Percentiles rank a stretch among this genome's conserved stretches.
phyloP scores from a whole-genome alignment of 139 green algal species.

The Monoraphidium neglectum region DNA sequence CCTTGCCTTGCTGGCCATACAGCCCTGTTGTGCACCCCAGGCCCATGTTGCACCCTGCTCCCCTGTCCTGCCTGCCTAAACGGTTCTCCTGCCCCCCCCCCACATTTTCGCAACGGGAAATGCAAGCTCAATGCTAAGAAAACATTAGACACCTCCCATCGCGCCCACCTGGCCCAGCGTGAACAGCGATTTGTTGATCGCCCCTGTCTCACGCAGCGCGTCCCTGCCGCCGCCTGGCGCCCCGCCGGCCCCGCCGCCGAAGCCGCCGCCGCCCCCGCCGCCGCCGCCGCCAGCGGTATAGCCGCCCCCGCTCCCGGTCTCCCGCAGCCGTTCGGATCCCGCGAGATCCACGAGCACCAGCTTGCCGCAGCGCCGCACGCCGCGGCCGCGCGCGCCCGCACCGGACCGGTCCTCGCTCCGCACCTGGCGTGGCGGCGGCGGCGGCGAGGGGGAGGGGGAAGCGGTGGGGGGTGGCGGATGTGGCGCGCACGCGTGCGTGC shows the following conservation, averaged over 20 bases:
- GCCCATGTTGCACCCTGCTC: too few species aligned
- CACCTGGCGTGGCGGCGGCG: too few species aligned
- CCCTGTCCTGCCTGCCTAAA: too few species aligned
- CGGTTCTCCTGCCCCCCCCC: too few species aligned
- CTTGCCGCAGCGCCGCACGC: slow-evolving; percentile 50
- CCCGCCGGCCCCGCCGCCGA: slow-evolving; percentile 49
- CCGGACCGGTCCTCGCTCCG: not conserved
- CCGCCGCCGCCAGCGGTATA: slow-evolving; percentile 14
- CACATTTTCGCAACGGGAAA: too few species aligned
- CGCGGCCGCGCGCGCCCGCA: not conserved
- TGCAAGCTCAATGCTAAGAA: too few species aligned
- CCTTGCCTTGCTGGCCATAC: too few species aligned
- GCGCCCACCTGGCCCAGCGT: slow-evolving; percentile 89
- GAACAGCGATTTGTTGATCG: slow-evolving; percentile 96
- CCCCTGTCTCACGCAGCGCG: slow-evolving; percentile 86
- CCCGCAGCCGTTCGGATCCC: slow-evolving; percentile 80
- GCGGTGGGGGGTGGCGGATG: too few species aligned
- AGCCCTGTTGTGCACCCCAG: too few species aligned
- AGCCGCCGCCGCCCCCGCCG: slow-evolving; percentile 60
- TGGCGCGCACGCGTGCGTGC: too few species aligned
- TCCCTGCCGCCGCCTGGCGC: not conserved
- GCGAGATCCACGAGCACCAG: slow-evolving; percentile 92
- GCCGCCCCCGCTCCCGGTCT: slow-evolving; percentile 55
- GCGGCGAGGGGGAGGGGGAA: too few species aligned
- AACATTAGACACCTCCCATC: slow-evolving; percentile 69